Evolutionary conservation across 345 rosid genomes (phyloP), one percentile per base, ranked within the genome.

Genomic region (Durio zibethinus): DNA sequence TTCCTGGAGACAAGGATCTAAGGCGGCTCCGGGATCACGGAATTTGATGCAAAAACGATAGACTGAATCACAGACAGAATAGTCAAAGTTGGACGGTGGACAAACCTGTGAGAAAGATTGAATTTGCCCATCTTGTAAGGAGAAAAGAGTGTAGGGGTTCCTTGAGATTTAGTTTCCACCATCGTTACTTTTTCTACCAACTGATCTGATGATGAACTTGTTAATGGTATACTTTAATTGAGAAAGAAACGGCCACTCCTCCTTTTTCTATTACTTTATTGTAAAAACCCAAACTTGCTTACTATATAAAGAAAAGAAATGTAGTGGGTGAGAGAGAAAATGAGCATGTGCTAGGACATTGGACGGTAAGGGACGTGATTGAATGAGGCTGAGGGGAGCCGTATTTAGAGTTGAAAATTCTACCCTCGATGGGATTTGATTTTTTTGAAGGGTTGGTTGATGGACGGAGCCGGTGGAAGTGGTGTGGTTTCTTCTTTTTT

Each of bases 91-190:
- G 47, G n/a, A 42, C 4, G 27, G 6, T 31, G n/a, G 16, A 10
- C 69, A n/a, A 36, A 64, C 97, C 98, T 86, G 87, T 92, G 98
- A 42, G 94, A 89, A 72, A 92, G 94, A 74, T 80, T 70, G 87
- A 92, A 87, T 82, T 85, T 90, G 68, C 93, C 94, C 94, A 91
- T 87, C 87, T 85, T 87, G 88, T 86, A 91, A 5, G 97, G 86
- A 75, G 90, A 82, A 77, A 91, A 92, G 2, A 94, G 86, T 27
- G 82, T 74, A 10, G 75, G 61, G 61, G 66, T 29, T 54, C 31
- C 82, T 33, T 61, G 66, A 36, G 57, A 50, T 56, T 59, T 45
- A 68, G 31, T 61, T 20, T 81, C 89, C 43, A 80, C 74, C 80
- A 79, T 81, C 62, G 18, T 40, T 64, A 8, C 6, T 42, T 23